Evolutionary conservation across 768 basidiomycete genomes (phyloP), one percentile per base, ranked within the genome.

Genomic region (Boletus subparvulus): DNA sequence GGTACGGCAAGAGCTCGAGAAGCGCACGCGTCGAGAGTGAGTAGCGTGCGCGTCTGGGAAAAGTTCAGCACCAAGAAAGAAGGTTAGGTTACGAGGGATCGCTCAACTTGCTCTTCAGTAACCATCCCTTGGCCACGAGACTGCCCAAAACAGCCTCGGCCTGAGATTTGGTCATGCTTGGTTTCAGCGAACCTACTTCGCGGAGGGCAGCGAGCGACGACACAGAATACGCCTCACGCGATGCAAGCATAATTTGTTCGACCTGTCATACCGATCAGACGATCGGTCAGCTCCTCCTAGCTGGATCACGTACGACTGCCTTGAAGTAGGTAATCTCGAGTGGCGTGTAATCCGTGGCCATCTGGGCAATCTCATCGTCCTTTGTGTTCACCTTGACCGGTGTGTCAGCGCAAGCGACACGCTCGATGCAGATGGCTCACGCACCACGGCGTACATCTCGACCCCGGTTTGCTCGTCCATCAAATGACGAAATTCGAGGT

Each of bases 291-390:
- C 10, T 11, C 11, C 35, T 12, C 7, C 10, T n/a, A 26, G 28
- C 6, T 28, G 28, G 10, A 46, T 37, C 14, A 73, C 87, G 56
- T 66, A 92, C 93, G 56, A 94, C 76, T 5, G 84, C 84, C 74
- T 87, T 92, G 79, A 94, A 94, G 74, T 84, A 94, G 0, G 84
- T 78, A 50, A 94, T 93, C 71, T 96, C 93, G 33, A 76, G 74
- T 0, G 90, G 76, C 2, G 80, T 81, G 65, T 94, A 96, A 40
- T 91, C 89, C 0, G 91, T 92, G 4, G 92, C 93, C 68, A 90
- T 73, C 67, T 92, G 92, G 0, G 93, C 88, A 35, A 94, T 79
- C 51, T 86, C 86, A 64, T 95, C 93, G 17, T 84, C 86, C 59
- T 85, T 90, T 10, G 80, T 75, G 66, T 95, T 96, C 44, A 92